These are phyloP conservation scores for Cucurbita pepo DNA, from an alignment of 306 rosid genomes.

Conservation along the genomic window DNA sequence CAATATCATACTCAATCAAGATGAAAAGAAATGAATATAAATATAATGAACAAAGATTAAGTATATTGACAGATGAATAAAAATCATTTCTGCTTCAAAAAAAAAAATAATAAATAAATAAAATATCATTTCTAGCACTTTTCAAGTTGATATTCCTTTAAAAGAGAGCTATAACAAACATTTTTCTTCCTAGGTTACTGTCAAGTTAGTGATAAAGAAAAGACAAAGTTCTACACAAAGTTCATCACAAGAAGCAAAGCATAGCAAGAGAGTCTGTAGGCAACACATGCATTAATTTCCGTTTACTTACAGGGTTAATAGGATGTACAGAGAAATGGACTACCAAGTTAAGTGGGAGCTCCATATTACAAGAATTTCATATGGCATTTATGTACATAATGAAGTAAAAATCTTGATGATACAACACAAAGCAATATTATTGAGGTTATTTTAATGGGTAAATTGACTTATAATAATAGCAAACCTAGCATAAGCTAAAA, in stretches of 20 bases:
- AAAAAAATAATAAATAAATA: too few species aligned
- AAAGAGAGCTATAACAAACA: background rate
- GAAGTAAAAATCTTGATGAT: background rate
- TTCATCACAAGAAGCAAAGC: background rate
- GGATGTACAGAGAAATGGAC: background rate
- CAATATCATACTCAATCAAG: conserved; percentile 8
- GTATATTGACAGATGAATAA: background rate
- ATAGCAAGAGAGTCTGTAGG: background rate
- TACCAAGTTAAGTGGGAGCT: background rate
- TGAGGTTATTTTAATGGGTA: too few species aligned
- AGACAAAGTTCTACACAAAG: background rate
- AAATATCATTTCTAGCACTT: background rate
- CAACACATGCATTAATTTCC: background rate
- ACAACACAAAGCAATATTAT: background rate
- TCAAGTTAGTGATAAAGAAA: background rate
- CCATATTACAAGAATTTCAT: background rate
- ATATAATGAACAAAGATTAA: background rate
- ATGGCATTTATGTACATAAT: background rate
- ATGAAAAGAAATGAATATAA: background rate
- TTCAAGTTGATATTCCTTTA: background rate
- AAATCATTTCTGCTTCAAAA: background rate
- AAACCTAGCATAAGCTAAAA: background rate
- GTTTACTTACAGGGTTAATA: background rate
- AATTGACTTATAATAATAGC: too few species aligned
- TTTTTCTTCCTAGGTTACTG: background rate